A percentile compares a stretch with the other conserved stretches of the same genome.
Conservation (phyloP, 2,329 filamentous ascomycete genomes). For the Colletotrichum sp. region DNA sequence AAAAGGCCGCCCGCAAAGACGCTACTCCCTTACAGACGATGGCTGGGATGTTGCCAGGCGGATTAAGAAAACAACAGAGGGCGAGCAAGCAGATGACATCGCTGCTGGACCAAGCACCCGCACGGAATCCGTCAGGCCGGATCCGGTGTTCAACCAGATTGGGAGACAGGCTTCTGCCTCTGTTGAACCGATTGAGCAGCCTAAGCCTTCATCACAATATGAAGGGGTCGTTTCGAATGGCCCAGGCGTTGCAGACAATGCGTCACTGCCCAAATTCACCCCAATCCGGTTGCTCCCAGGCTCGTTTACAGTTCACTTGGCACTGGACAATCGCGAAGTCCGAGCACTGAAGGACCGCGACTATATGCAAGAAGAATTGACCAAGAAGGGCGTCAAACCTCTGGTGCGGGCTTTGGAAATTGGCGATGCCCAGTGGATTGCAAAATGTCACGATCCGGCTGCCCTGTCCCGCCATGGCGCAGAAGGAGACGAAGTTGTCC, state of each 20-base stretch:
- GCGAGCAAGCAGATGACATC: background rate
- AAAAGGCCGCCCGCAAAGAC: constrained; percentile 69
- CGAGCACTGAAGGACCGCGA: constrained; percentile 75
- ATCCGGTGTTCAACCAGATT: background rate
- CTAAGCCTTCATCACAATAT: constrained; percentile 30
- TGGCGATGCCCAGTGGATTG: constrained; percentile 82
- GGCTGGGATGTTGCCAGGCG: constrained; percentile 77
- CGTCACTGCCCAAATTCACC: constrained; percentile 51
- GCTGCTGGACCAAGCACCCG: constrained; percentile 21
- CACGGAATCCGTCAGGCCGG: background rate
- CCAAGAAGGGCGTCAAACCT: constrained; percentile 68
- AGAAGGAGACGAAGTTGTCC: constrained; percentile 72
- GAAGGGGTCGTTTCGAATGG: constrained; percentile 47
- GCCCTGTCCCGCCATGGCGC: constrained; percentile 61
- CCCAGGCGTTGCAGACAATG: constrained; percentile 30
- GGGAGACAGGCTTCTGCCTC: background rate
- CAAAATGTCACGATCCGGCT: constrained; percentile 68
- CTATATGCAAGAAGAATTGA: constrained; percentile 76
- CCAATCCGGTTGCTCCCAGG: constrained; percentile 68
- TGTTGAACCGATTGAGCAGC: constrained; percentile 18
- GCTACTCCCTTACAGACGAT: constrained; percentile 76
- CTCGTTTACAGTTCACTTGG: constrained; percentile 73
- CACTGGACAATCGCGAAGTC: constrained; percentile 79
- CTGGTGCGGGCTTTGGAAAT: constrained; percentile 73
- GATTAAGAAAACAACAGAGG: constrained; percentile 59